A percentile compares a stretch with the other conserved stretches of the same genome.
Conservation (phyloP, 257 asterid genomes). For the Paulownia fortunei region DNA sequence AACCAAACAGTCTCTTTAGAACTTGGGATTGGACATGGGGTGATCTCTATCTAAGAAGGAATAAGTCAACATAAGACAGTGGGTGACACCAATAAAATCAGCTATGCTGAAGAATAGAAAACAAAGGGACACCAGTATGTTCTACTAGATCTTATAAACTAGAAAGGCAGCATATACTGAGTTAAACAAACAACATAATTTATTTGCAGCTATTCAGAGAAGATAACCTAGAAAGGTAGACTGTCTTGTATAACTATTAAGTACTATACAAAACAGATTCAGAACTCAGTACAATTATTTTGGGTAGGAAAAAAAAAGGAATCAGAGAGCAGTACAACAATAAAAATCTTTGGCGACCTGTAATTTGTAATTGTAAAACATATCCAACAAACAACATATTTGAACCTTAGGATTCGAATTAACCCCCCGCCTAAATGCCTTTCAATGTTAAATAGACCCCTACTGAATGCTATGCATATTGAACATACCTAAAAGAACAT, state of each 20-base stretch:
- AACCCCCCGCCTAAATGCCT: neutral
- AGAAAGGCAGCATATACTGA: neutral
- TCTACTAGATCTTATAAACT: conserved; percentile 5
- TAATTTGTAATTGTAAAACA: neutral
- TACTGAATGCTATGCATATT: neutral
- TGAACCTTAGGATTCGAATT: neutral
- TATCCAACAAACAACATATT: neutral
- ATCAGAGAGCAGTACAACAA: neutral
- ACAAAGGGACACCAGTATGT: neutral
- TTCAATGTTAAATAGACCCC: too few relatives aligned
- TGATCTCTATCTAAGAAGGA: conserved; percentile 60
- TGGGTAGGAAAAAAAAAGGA: neutral
- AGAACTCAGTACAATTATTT: neutral
- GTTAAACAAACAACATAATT: neutral
- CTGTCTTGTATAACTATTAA: neutral
- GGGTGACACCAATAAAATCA: conserved; percentile 12
- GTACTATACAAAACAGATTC: neutral
- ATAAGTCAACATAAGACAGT: conserved; percentile 15
- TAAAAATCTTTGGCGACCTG: neutral
- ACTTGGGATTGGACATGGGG: too few relatives aligned
- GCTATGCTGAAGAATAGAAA: neutral
- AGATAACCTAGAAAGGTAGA: conserved; percentile 5
- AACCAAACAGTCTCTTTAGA: too few relatives aligned
- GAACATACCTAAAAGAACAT: neutral
- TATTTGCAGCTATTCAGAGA: neutral